Conservation (phyloP, 2,329 filamentous ascomycete genomes). For the Penicillium hesseltinei region DNA sequence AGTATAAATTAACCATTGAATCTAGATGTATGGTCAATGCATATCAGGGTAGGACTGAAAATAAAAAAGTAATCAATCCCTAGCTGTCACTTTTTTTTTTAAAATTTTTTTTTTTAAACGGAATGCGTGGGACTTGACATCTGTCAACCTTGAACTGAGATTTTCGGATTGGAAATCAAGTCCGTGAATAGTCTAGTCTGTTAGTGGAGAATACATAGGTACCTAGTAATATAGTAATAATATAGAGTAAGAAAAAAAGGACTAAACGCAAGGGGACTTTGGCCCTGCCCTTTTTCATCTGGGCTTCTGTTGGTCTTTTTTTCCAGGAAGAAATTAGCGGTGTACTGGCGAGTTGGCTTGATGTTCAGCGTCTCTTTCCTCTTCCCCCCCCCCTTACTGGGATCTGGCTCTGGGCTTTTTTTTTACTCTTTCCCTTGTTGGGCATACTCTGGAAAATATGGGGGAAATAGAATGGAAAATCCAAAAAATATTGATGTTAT, state of each 20-base stretch:
- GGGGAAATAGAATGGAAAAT: background rate
- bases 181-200: background rate
- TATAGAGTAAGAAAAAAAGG: background rate
- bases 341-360: constrained; percentile 4
- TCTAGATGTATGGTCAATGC: constrained; percentile 7
- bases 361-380: background rate
- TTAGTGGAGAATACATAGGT: background rate
- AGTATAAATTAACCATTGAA: background rate
- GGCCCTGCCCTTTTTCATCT: background rate
- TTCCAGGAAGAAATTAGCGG: constrained; percentile 5
- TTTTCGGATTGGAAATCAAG: background rate
- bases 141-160: background rate
- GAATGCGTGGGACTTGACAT: constrained; percentile 2
- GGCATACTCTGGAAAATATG: background rate
- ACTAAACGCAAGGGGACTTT: constrained; percentile 5
- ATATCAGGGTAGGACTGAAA: background rate
- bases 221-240: too few species aligned
- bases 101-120: background rate
- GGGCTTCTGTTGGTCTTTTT: background rate
- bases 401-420: constrained; percentile 5
- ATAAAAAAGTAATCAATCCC: background rate
- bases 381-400: constrained; percentile 4
- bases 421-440: background rate
- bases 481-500: background rate
- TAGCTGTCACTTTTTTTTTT: background rate